These are phyloP conservation scores for Naematelia encephala DNA, from an alignment of 768 basidiomycete species.

Conservation along the genomic window DNA sequence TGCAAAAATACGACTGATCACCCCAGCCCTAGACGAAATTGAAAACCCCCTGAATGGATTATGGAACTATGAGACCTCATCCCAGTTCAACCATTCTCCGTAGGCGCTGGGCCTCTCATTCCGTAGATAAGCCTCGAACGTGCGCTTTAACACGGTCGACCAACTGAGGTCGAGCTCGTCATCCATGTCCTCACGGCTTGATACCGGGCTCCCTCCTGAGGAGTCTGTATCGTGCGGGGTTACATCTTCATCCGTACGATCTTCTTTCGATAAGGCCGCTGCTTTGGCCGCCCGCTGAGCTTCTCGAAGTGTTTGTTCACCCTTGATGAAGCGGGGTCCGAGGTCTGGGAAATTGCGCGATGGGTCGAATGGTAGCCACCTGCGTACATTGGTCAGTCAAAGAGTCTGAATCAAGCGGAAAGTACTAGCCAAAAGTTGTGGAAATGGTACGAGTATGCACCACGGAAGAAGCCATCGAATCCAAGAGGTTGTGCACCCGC, in stretches of 20 bases:
- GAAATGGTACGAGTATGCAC: constrained; percentile 93
- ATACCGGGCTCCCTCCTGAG: constrained; percentile 4
- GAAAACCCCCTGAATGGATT: neutral
- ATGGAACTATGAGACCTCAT: neutral
- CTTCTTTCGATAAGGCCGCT: neutral
- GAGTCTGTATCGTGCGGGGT: constrained; percentile 2
- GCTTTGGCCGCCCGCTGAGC: constrained; percentile 27
- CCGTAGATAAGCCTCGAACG: constrained; percentile 87
- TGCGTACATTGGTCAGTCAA: constrained; percentile 43
- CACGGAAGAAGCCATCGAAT: constrained; percentile 89
- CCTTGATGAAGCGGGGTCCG: constrained; percentile 70
- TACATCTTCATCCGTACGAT: constrained; percentile 7
- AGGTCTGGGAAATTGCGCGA: constrained; percentile 94
- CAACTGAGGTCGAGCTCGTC: constrained; percentile 56
- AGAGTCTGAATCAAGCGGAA: neutral
- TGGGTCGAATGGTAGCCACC: constrained; percentile 96
- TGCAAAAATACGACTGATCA: neutral
- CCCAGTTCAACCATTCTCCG: constrained; percentile 69
- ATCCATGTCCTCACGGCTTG: constrained; percentile 35
- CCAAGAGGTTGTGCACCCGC: constrained; percentile 84
- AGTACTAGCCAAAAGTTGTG: constrained; percentile 62
- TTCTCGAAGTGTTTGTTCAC: constrained; percentile 66
- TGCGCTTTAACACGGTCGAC: constrained; percentile 91
- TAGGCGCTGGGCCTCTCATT: constrained; percentile 94
- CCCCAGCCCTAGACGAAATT: neutral